Conservation (phyloP, 108 stramenopile genomes). For the Hondaea fermentalgiana region DNA sequence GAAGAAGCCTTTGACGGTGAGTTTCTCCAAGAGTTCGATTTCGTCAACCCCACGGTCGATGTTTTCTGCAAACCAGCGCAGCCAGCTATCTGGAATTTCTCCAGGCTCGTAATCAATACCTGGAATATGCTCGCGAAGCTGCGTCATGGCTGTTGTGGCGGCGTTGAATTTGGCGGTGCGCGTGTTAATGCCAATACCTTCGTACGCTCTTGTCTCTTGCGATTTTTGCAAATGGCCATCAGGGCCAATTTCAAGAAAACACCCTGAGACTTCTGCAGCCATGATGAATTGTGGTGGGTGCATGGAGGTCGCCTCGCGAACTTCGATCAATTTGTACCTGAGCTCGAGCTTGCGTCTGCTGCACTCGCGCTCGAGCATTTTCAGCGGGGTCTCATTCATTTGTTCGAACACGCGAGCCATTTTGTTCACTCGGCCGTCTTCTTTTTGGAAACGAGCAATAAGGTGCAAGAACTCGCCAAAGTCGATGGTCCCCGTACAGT, state of each 20-base stretch:
- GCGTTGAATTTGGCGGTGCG: conserved; percentile 45
- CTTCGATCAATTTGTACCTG: conserved; percentile 11
- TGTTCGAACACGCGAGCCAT: background rate
- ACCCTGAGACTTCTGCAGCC: conserved; percentile 22
- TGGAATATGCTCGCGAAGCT: conserved; percentile 42
- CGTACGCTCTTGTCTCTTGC: conserved; percentile 32
- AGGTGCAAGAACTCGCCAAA: background rate
- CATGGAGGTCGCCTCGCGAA: conserved; percentile 23
- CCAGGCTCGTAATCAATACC: conserved; percentile 36
- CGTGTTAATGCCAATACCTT: conserved; percentile 51
- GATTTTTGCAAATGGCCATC: background rate
- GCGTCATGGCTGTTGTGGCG: conserved; percentile 33
- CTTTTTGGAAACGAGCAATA: background rate
- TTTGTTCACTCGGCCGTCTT: background rate
- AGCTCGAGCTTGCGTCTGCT: background rate
- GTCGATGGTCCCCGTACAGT: background rate
- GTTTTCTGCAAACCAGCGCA: conserved; percentile 40
- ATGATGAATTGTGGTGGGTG: conserved; percentile 24
- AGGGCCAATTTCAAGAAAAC: conserved; percentile 9
- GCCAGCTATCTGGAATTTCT: conserved; percentile 32
- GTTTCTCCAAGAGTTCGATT: conserved; percentile 28
- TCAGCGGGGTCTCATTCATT: conserved; percentile 20
- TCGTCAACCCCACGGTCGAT: conserved; percentile 40
- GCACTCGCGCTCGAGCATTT: conserved; percentile 24
- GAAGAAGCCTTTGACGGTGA: conserved; percentile 40